Conservation (phyloP, 352 stramenopile genomes). For the Albugo laibachii region DNA sequence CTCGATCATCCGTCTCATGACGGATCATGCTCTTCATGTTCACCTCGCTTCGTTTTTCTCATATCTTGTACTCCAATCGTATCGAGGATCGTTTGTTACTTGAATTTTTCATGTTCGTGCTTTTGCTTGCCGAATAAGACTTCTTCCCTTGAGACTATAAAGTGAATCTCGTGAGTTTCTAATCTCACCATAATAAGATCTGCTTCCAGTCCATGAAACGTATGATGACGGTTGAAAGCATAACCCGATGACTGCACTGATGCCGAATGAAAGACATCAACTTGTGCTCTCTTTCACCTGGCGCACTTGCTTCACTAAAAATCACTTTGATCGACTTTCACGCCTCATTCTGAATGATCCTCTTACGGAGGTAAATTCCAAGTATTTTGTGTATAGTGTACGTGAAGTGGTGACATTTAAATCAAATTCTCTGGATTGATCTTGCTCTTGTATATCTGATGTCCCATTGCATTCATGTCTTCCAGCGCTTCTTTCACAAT, state of each 20-base stretch:
- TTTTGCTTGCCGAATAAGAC: too few species aligned
- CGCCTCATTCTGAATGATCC: slow-evolving; percentile 80
- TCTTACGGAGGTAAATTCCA: slow-evolving; percentile 83
- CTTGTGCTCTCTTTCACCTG: too few species aligned
- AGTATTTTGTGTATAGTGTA: slow-evolving; percentile 94
- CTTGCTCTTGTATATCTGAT: slow-evolving; percentile 61
- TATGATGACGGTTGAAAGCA: slow-evolving; percentile 93
- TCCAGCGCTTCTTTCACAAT: slow-evolving; percentile 85
- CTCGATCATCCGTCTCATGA: slow-evolving; percentile 84
- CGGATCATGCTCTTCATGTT: slow-evolving; percentile 77
- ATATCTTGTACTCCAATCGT: slow-evolving; percentile 35
- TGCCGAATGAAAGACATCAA: slow-evolving; percentile 96
- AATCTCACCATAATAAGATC: slow-evolving; percentile 99
- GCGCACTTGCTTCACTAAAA: slow-evolving; percentile 89
- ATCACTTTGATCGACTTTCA: slow-evolving; percentile 93
- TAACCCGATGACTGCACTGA: slow-evolving; percentile 89
- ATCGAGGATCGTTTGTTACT: too few species aligned
- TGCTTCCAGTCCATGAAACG: slow-evolving; percentile 97
- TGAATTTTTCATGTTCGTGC: too few species aligned
- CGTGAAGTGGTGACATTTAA: slow-evolving; percentile 99
- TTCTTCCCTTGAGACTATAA: slow-evolving; percentile 96
- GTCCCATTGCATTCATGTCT: slow-evolving; percentile 79
- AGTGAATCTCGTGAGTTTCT: slow-evolving; percentile 97
- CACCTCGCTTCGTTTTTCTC: slow-evolving; percentile 47
- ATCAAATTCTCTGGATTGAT: slow-evolving; percentile 87